Percentiles rank a stretch among this genome's conserved stretches.
Conservation (phyloP, 2,329 filamentous ascomycete genomes). For the Penicillium sp. region DNA sequence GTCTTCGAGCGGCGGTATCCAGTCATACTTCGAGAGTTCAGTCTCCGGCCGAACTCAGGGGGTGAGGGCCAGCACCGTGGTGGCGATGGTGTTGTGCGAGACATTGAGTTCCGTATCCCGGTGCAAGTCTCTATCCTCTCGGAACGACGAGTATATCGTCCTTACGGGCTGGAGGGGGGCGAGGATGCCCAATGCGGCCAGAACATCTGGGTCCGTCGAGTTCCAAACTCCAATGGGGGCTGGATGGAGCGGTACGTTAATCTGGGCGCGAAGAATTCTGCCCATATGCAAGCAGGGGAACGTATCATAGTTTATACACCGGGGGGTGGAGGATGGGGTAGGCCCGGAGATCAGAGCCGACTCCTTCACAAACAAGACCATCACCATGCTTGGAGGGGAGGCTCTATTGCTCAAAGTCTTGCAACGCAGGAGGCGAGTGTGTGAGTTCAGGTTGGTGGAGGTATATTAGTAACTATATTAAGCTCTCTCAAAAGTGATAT, state of each 20-base stretch:
- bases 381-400: conserved; percentile 60
- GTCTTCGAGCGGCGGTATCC: conserved; percentile 77
- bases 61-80: conserved; percentile 67
- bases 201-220: conserved; percentile 72
- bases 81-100: conserved; percentile 75
- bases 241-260: conserved; percentile 28
- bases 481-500: too few relatives aligned
- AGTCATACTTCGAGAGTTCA: conserved; percentile 70
- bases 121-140: conserved; percentile 76
- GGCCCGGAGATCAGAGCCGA: conserved; percentile 55
- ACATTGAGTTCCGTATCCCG: conserved; percentile 78
- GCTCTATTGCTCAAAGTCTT: conserved; percentile 53
- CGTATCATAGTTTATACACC: conserved; percentile 41
- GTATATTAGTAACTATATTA: too few relatives aligned
- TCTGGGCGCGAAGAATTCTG: conserved; percentile 34
- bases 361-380: conserved; percentile 57
- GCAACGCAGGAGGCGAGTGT: conserved; percentile 54
- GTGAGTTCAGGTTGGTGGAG: conserved; percentile 13
- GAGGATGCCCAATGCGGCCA: conserved; percentile 73
- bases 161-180: conserved; percentile 79
- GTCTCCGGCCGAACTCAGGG: conserved; percentile 62
- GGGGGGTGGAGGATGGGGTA: conserved; percentile 42
- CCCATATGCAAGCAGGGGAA: conserved; percentile 38
- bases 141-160: conserved; percentile 70
- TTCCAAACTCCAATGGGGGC: conserved; percentile 10